Evolutionary conservation across 2,329 filamentous ascomycete species (phyloP).

Genomic region (Elsinoe australis): DNA sequence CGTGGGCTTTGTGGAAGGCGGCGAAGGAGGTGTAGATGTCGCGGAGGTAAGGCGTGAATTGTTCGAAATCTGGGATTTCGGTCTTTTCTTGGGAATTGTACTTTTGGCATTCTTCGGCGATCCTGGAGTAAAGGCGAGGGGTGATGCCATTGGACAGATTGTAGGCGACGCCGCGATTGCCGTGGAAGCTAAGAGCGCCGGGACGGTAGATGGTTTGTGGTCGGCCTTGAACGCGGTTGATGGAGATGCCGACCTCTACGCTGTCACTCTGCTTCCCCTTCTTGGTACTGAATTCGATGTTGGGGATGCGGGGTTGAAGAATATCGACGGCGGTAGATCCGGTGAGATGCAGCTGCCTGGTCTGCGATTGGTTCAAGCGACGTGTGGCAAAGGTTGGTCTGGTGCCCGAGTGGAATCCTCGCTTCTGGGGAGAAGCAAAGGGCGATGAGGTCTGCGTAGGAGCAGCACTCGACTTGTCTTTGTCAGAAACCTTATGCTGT

Average conservation of each 20-base stretch:
- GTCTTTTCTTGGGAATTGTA: constrained; percentile 46
- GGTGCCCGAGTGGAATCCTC: constrained; percentile 42
- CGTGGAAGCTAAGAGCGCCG: constrained; percentile 35
- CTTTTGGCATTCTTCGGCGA: constrained; percentile 34
- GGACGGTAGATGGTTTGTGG: constrained; percentile 54
- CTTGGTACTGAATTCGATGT: constrained; percentile 28
- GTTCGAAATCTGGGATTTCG: constrained; percentile 34
- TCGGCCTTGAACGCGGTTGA: constrained; percentile 55
- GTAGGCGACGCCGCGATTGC: constrained; percentile 53
- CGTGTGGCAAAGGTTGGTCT: constrained; percentile 14
- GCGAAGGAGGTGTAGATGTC: constrained; percentile 46
- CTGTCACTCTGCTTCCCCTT: constrained; percentile 28
- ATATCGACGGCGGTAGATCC: constrained; percentile 49
- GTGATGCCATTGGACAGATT: constrained; percentile 46
- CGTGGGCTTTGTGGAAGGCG: constrained; percentile 54
- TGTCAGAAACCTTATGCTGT: background rate
- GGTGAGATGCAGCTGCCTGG: constrained; percentile 49
- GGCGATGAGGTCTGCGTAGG: background rate
- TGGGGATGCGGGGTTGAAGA: constrained; percentile 39
- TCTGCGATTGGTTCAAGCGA: constrained; percentile 30
- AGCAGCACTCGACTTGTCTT: background rate
- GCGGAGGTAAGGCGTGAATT: constrained; percentile 29
- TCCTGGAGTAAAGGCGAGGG: constrained; percentile 22
- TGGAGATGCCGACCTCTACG: constrained; percentile 52
- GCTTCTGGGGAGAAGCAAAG: no score